phyloP scores from a whole-genome alignment of 192 early-diverging fungal species.

The Coemansia javaensis region DNA sequence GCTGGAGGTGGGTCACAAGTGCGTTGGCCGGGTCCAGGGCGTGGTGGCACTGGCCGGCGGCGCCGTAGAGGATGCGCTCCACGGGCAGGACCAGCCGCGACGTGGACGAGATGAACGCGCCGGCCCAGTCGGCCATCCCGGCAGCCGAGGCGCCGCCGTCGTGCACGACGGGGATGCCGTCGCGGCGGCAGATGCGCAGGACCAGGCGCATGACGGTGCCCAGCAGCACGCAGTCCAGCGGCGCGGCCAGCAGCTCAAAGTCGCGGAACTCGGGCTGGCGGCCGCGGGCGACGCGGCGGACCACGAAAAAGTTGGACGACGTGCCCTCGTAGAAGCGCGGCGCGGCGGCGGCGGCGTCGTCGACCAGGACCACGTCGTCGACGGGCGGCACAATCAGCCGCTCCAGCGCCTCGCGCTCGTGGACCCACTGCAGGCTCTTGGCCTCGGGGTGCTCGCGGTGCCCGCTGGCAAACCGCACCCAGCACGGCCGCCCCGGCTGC shows the following conservation, averaged over 20 bases:
- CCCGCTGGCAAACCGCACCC: conserved; percentile 25
- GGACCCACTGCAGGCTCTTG: conserved; percentile 46
- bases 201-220: conserved; percentile 48
- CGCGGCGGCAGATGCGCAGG: conserved; percentile 27
- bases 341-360: not conserved
- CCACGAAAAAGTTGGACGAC: conserved; percentile 47
- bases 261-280: conserved; percentile 7
- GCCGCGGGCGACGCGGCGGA: not conserved
- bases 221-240: conserved; percentile 30
- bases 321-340: conserved; percentile 39
- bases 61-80: conserved; percentile 8
- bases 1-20: conserved; percentile 26
- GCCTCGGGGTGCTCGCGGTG: conserved; percentile 30
- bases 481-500: conserved; percentile 2
- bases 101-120: conserved; percentile 47
- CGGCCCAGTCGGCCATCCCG: conserved; percentile 23
- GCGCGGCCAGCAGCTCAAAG: conserved; percentile 33
- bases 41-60: not conserved
- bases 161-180: conserved; percentile 24
- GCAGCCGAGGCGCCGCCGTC: conserved; percentile 17
- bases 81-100: conserved; percentile 42
- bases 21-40: conserved; percentile 14
- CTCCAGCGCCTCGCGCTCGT: conserved; percentile 38
- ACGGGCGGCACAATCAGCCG: conserved; percentile 18
- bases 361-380: conserved; percentile 38